Evolutionary conservation across 2,329 filamentous ascomycete genomes (phyloP).

Genomic region (Incumbomyces lentus): DNA sequence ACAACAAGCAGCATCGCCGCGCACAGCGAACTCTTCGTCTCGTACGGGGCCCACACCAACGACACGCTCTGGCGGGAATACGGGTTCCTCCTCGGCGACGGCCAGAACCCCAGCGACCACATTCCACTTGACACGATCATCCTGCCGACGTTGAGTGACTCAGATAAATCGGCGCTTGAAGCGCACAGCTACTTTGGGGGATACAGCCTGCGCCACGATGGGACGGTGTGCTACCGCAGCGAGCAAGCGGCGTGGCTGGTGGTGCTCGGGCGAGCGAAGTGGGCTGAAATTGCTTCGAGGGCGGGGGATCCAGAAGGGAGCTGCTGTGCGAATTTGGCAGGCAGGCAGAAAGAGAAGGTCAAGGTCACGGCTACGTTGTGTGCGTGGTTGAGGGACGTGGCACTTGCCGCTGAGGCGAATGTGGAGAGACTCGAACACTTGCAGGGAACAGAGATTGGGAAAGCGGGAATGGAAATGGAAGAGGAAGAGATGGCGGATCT

Average conservation of each 20-base stretch:
- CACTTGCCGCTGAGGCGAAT: constrained; percentile 1
- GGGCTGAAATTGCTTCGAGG: constrained; percentile 9
- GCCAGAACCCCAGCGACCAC: constrained; percentile 8
- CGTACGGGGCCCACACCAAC: constrained; percentile 15
- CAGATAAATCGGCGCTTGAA: constrained; percentile 4
- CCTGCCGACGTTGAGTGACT: background rate
- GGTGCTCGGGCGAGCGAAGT: constrained; percentile 8
- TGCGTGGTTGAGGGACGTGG: constrained; percentile 5
- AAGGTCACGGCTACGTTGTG: constrained; percentile 1
- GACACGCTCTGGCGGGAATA: constrained; percentile 16
- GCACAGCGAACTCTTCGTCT: constrained; percentile 12
- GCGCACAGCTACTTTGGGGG: constrained; percentile 10
- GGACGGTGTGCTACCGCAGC: constrained; percentile 12
- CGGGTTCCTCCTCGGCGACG: constrained; percentile 11
- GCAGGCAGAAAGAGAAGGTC: background rate
- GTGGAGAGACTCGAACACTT: background rate
- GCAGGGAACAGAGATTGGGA: too few relatives aligned
- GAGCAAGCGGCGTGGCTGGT: constrained; percentile 12
- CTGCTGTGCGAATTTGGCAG: background rate
- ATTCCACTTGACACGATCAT: constrained; percentile 10
- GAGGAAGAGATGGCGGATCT: too few relatives aligned
- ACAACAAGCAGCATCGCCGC: background rate
- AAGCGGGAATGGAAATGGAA: too few relatives aligned
- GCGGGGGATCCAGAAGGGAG: constrained; percentile 8
- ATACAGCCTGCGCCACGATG: constrained; percentile 10